phyloP scores from a whole-genome alignment of 164 flowering plant genomes.

The Warburgia ugandensis region DNA sequence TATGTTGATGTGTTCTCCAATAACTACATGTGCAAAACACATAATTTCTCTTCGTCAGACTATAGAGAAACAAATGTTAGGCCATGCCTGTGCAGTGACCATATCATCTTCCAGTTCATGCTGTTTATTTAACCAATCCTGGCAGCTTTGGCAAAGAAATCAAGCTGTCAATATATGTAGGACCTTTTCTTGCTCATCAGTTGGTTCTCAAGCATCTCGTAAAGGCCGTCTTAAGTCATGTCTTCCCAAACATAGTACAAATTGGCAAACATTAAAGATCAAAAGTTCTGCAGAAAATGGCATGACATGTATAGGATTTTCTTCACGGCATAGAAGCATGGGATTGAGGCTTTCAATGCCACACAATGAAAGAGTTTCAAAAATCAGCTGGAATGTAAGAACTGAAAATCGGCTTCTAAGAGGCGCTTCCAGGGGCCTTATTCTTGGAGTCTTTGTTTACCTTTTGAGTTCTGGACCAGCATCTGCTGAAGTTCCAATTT shows the following conservation, averaged over 20 bases:
- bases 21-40: constrained; percentile 31
- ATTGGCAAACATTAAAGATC: constrained; percentile 16
- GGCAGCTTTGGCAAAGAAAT: constrained; percentile 19
- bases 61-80: constrained; percentile 31
- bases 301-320: constrained; percentile 26
- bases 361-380: constrained; percentile 27
- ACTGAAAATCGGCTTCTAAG: constrained; percentile 32
- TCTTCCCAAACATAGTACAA: constrained; percentile 22
- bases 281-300: constrained; percentile 18
- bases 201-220: constrained; percentile 18
- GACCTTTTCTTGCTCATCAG: constrained; percentile 21
- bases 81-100: constrained; percentile 27
- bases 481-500: constrained; percentile 44
- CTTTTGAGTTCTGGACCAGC: constrained; percentile 43
- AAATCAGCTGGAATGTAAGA: constrained; percentile 35
- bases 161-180: constrained; percentile 18
- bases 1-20: constrained; percentile 37
- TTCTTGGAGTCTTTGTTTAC: constrained; percentile 49
- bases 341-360: constrained; percentile 33
- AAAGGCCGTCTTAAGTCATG: constrained; percentile 19
- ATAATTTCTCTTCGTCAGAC: constrained; percentile 22
- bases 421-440: constrained; percentile 35
- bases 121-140: constrained; percentile 18
- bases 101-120: constrained; percentile 26
- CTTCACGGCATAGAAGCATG: constrained; percentile 26